Evolutionary conservation across 768 basidiomycete genomes (phyloP), one percentile per base, ranked within the genome.

Genomic region (Collybia sp.): DNA sequence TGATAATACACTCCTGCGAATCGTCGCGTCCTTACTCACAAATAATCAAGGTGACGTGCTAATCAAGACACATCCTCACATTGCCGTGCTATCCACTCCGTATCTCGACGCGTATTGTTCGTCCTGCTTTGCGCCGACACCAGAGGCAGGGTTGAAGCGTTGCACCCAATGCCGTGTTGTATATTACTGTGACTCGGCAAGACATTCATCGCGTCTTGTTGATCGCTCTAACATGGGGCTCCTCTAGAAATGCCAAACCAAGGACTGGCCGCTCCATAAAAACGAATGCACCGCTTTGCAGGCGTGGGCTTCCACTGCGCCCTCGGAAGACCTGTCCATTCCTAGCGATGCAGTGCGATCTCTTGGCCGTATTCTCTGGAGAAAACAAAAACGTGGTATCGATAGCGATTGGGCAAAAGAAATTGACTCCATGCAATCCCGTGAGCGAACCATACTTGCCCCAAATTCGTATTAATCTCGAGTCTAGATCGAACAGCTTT

Each of bases 321-420:
- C 77, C 2, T 76, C 76, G 2, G 47, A 62, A 11, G 70, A 73
- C 9, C 50, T 72, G 3, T 49, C 73, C 3, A 56, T 85, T 13
- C 90, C 93, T 0, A 82, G 75, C 30, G 93, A 95, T 47, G 88
- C 86, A 1, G 73, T 95, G 9, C 68, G 94, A 42, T 86, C 83
- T 51, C 65, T 97, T 12, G 91, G 79, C 0, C 77, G 92, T 35
- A 71, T 94, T 13, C 55, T 92, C 20, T 89, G 85, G 85, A 67
- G 56, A 19, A 76, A 71, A 44, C 74, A 77, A 59, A 79, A 77
- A 49, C 66, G 75, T 32, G 82, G 85, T 2, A 58, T 61, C 10
- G 63, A 67, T 12, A 80, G 76, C 53, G 53, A 54, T 39, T 85
- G 83, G 84, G 87, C 78, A 19, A 75, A 64, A 46, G 80, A 86